Evolutionary conservation across 2,329 filamentous ascomycete genomes (phyloP), one percentile per base, ranked within the genome.

Genomic region (Beauveria varroae): DNA sequence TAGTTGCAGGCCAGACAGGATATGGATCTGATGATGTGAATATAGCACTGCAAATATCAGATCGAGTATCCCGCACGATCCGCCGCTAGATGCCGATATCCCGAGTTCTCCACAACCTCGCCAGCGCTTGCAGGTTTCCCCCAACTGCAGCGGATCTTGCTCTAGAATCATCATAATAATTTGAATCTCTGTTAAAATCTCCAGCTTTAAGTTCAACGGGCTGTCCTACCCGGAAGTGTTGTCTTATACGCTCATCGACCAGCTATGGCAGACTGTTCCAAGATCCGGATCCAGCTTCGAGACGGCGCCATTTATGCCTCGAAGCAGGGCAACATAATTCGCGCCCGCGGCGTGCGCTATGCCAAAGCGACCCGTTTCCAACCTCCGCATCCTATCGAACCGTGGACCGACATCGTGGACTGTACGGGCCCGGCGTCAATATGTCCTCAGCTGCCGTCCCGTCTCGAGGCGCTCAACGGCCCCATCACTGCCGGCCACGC

Each of bases 281-380:
- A n/a, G 3, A n/a, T 57, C 22, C 63, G 74, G 74, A 52, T 65
- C 24, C 55, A 59, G 16, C 60, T 65, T 10, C 56, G 51, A 3
- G 53, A 61, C n/a, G 64, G 64, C 22, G 34, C 57, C 22, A 64
- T 65, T 41, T 60, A 44, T 20, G 62, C 62, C 34, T n/a, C 59
- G 18, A 37, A 41, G 34, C 43, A 53, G 1, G 57, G 54, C 40
- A 49, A 47, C 22, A 52, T 60, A 1, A 43, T 64, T 26, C 47
- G 55, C 14, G 66, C 66, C 14, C 63, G 64, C 6, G 64, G 61
- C 5, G 5, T 65, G 3, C 61, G 37, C 7, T 66, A 66, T 18
- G 65, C 63, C 18, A 53, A 24, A 2, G 64, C 66, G 1, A 37
- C 24, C 10, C 66, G 66, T 16, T 67, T 67, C 26, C 52, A 63